These are phyloP conservation scores for Phytophthora podocarpi DNA, from an alignment of 352 stramenopile genomes.

Conservation along the genomic window DNA sequence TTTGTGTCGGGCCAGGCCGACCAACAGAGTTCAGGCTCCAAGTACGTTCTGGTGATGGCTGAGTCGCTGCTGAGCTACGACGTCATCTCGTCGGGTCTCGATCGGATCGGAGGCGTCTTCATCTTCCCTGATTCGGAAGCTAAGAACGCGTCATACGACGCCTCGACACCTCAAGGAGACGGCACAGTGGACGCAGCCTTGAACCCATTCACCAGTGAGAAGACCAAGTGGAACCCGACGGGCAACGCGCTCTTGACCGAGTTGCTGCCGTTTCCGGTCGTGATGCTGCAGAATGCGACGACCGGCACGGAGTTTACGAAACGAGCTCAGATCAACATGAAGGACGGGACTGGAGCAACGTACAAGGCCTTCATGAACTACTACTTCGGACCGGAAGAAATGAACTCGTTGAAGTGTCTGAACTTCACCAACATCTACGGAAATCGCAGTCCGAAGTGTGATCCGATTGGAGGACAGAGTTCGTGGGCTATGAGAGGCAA, in stretches of 20 bases:
- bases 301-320: conserved; percentile 49
- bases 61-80: conserved; percentile 60
- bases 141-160: conserved; percentile 59
- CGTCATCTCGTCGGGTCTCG: conserved; percentile 27
- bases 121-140: conserved; percentile 44
- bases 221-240: conserved; percentile 70
- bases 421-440: conserved; percentile 79
- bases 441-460: conserved; percentile 64
- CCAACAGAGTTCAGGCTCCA: conserved; percentile 30
- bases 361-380: conserved; percentile 87
- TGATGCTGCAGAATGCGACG: conserved; percentile 57
- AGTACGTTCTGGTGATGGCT: conserved; percentile 71
- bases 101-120: conserved; percentile 64
- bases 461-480: conserved; percentile 83
- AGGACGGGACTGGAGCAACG: conserved; percentile 46
- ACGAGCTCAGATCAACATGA: conserved; percentile 64
- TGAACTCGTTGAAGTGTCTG: conserved; percentile 79
- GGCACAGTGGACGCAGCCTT: conserved; percentile 61
- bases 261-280: conserved; percentile 65
- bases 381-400: conserved; percentile 78
- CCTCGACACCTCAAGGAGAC: conserved; percentile 59
- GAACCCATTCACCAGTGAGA: conserved; percentile 68
- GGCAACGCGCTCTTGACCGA: conserved; percentile 52
- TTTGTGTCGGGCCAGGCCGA: conserved; percentile 44
- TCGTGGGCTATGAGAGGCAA: conserved; percentile 70